Evolutionary conservation across 2,329 filamentous ascomycete genomes (phyloP), one percentile per base, ranked within the genome.

Genomic region (Cercospora citrullina): DNA sequence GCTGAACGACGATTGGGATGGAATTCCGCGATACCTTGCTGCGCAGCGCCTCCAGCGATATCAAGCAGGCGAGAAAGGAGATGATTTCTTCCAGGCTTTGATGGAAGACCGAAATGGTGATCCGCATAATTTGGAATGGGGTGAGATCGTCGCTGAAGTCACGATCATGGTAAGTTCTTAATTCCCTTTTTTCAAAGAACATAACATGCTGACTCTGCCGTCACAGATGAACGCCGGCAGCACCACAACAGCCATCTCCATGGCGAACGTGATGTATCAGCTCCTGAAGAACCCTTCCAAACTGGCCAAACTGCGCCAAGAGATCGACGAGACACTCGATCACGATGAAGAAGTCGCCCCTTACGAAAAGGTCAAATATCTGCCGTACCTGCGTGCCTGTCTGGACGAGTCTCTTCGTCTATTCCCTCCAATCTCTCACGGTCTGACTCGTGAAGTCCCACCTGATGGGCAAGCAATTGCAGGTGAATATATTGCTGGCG

Each of bases 81-180:
- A 86, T 55, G 87, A 89, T 71, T 88, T 89, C 76, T 87, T 89
- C 78, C 79, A 83, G 63, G 80, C 81, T 0, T 74, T 88, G 5
- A 86, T 89, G 84, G 83, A 84, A 58, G 81, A 82, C 68, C 83
- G 83, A 69, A 81, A 81, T 45, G 81, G 82, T 0, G 74, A 76
- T 7, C 75, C 80, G 0, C 79, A 83, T 63, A 81, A 81, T 42
- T 81, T 88, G 1, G 84, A 87, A 68, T 86, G 81, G 81, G 86
- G 86, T 26, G 87, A 89, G 75, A 84, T 88, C 7, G 81, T 86
- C 0, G 85, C 86, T 12, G 86, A 89, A 72, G 79, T 86, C 26
- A 80, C 75, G 55, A 85, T 83, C 73, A 87, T 87, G 45, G 45
- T 48, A 12, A 48, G 42, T 48, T 21, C 14, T 4, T 4, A 39